These are phyloP conservation scores for Catunica adiposa DNA, from an alignment of 2,329 filamentous ascomycete species.

Conservation along the genomic window DNA sequence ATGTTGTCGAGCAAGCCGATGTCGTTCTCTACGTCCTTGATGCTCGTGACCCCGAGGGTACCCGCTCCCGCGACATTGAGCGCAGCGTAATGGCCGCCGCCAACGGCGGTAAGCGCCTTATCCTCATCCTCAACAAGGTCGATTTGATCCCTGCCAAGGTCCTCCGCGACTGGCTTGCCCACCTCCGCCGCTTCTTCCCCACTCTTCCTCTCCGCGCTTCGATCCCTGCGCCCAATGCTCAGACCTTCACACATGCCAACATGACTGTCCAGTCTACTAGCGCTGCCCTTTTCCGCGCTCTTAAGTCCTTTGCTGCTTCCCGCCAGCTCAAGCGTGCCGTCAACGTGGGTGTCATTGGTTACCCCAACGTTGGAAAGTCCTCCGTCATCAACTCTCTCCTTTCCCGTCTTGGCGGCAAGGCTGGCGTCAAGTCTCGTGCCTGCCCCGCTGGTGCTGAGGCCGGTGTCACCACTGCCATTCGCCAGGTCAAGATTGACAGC, in stretches of 20 bases:
- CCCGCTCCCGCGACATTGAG: constrained; percentile 79
- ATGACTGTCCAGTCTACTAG: constrained; percentile 77
- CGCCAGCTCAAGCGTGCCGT: constrained; percentile 78
- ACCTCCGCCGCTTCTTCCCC: constrained; percentile 79
- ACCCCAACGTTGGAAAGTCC: constrained; percentile 91
- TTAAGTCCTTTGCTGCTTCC: constrained; percentile 73
- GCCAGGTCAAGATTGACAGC: constrained; percentile 85
- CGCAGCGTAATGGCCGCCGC: constrained; percentile 81
- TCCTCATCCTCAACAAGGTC: constrained; percentile 90
- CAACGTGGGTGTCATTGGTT: constrained; percentile 84
- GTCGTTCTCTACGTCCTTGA: constrained; percentile 88
- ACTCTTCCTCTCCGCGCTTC: constrained; percentile 79
- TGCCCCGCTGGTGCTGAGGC: constrained; percentile 85
- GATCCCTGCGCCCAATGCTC: constrained; percentile 64
- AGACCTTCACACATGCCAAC: constrained; percentile 83
- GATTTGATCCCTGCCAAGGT: constrained; percentile 72
- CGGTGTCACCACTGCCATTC: constrained; percentile 75
- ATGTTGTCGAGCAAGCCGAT: constrained; percentile 75
- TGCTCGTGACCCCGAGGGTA: constrained; percentile 79
- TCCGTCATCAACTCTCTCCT: constrained; percentile 91
- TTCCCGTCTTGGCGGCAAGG: constrained; percentile 51
- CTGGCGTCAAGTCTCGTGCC: constrained; percentile 38
- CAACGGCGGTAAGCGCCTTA: constrained; percentile 67
- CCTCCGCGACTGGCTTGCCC: constrained; percentile 67
- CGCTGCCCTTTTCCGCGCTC: constrained; percentile 66